Evolutionary conservation across 139 green algal genomes (phyloP), one percentile per base, ranked within the genome.

Genomic region (Closterium sp.): DNA sequence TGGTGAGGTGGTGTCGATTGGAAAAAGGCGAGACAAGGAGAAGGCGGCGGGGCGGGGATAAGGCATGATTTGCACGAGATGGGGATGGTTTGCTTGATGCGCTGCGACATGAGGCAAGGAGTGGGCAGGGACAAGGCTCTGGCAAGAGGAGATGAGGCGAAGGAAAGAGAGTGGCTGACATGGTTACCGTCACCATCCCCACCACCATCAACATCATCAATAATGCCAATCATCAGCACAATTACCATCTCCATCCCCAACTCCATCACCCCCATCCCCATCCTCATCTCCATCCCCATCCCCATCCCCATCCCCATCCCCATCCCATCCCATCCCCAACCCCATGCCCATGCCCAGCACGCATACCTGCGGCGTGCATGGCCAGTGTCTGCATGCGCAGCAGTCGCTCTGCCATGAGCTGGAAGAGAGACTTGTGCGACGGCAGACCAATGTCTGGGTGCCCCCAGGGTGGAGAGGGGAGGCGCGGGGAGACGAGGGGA

Each of bases 371-470:
- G 25, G 55, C 55, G 1, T 76, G 16, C 55, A 28, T 12, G 10
- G 55, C 55, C 10, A 76, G 89, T 3, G 33, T 86, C 94, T 98
- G 97, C 86, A 98, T 90, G 33, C 94, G 93, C 66, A 95, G 86
- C 28, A 99, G 87, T 43, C 98, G 95, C 95, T 98, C 97, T 2
- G 97, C 97, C 21, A 96, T 96, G 84, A 99, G 93, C 92, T 98
- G 96, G 92, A 99, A 99, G 25, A 99, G 96, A 1, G 95, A 96
- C 94, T 98, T 98, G 89, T 91, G 85, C 10, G 96, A 98, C 28
- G 98, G 97, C 84, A 99, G 96, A 4, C 97, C 96, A 6, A 99
- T 97, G 94, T 99, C 95, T 93, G 90, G 21, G 1, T 25, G 33
- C 25, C n/a, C 83, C 9, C 83, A 32, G 83, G 34, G 9, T 7